phyloP scores from a whole-genome alignment of 371 early-diverging fungal species.

The Mortierella sp. region DNA sequence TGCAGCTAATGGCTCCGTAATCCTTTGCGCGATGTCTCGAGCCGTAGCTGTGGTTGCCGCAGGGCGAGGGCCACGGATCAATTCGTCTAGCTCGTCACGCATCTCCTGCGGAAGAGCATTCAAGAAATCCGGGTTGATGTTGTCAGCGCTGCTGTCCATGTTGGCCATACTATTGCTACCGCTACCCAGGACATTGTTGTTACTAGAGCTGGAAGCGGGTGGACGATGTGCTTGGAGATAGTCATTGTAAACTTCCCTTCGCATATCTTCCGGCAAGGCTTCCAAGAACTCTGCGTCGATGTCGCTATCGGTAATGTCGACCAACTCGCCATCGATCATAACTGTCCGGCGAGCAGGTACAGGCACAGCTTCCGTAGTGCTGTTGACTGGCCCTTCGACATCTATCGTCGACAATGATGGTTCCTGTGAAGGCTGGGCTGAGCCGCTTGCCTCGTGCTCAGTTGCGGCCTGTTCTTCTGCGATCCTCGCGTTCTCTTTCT shows the following conservation, averaged over 20 bases:
- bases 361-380: slow-evolving; percentile 29
- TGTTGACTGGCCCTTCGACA: slow-evolving; percentile 57
- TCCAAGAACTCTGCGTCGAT: slow-evolving; percentile 95
- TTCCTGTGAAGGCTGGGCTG: slow-evolving; percentile 40
- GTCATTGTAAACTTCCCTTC: slow-evolving; percentile 91
- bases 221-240: slow-evolving; percentile 69
- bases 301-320: slow-evolving; percentile 94
- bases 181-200: neutral
- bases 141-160: slow-evolving; percentile 9
- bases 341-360: slow-evolving; percentile 58
- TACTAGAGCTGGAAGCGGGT: neutral
- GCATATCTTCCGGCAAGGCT: slow-evolving; percentile 95
- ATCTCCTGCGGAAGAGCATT: slow-evolving; percentile 85
- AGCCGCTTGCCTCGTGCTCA: slow-evolving; percentile 19
- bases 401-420: slow-evolving; percentile 47
- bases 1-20: neutral
- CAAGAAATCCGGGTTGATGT: slow-evolving; percentile 80
- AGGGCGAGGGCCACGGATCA: slow-evolving; percentile 65
- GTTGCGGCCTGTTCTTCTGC: slow-evolving; percentile 48
- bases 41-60: slow-evolving; percentile 13
- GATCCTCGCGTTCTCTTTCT: slow-evolving; percentile 33
- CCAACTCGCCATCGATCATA: slow-evolving; percentile 74
- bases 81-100: slow-evolving; percentile 78
- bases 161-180: slow-evolving; percentile 4
- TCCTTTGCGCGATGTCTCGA: neutral